A percentile compares a stretch with the other conserved stretches of the same genome.
These are phyloP conservation scores for Andrographis paniculata DNA, from an alignment of 305 asterid genomes.

Conservation along the genomic window DNA sequence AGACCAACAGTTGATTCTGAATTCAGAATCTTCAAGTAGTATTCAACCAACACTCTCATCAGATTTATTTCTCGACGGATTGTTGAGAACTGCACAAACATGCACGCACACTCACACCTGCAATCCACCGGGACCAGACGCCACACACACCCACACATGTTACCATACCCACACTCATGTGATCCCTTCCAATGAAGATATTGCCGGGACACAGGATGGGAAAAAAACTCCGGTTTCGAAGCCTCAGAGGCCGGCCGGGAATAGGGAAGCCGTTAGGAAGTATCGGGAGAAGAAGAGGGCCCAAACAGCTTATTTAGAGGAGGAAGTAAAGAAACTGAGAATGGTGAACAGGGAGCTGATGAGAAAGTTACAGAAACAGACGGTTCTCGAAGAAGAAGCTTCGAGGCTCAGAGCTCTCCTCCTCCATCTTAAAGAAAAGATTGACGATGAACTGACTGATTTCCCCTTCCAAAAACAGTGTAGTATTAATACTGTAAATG, in stretches of 20 bases:
- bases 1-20: constrained; percentile 9
- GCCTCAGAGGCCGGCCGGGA: constrained; percentile 32
- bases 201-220: neutral
- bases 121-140: constrained; percentile 48
- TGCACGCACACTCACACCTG: constrained; percentile 60
- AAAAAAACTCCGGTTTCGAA: constrained; percentile 15
- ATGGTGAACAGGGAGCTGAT: constrained; percentile 40
- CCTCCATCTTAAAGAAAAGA: constrained; percentile 32
- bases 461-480: constrained; percentile 27
- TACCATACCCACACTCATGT: constrained; percentile 44
- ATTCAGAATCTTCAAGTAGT: constrained; percentile 30
- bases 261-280: constrained; percentile 64
- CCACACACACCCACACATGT: constrained; percentile 53
- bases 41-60: constrained; percentile 26
- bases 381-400: constrained; percentile 46
- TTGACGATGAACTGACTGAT: constrained; percentile 33
- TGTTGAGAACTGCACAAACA: constrained; percentile 27
- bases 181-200: constrained; percentile 22
- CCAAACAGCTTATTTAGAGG: constrained; percentile 48
- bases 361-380: constrained; percentile 41
- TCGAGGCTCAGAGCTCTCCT: constrained; percentile 43
- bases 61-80: constrained; percentile 37
- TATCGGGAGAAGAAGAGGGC: constrained; percentile 80
- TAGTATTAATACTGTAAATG: constrained; percentile 11
- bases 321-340: constrained; percentile 56